These are phyloP conservation scores for Podila epigama DNA, from an alignment of 192 early-diverging fungal genomes.

Conservation along the genomic window DNA sequence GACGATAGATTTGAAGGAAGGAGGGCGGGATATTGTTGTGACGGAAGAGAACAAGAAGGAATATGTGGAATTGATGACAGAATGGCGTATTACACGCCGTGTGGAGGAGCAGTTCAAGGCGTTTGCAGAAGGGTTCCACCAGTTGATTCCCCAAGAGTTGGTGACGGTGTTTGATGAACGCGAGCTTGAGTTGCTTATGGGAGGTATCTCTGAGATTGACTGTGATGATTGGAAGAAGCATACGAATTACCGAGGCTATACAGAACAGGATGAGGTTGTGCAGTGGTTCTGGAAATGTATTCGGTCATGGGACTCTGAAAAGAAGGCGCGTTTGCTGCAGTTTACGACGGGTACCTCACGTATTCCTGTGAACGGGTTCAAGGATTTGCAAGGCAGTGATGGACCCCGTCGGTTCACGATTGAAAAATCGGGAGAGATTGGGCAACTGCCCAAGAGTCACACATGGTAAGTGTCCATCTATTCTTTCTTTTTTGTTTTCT, in stretches of 20 bases:
- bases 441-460: constrained; percentile 90
- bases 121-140: constrained; percentile 95
- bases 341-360: constrained; percentile 98
- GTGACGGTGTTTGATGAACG: constrained; percentile 97
- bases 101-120: constrained; percentile 97
- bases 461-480: constrained; percentile 71
- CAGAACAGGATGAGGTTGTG: constrained; percentile 94
- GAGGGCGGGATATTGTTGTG: constrained; percentile 90
- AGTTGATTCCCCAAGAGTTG: constrained; percentile 94
- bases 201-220: constrained; percentile 96
- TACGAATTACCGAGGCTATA: constrained; percentile 97
- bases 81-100: constrained; percentile 88
- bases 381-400: constrained; percentile 96
- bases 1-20: constrained; percentile 88
- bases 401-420: constrained; percentile 95
- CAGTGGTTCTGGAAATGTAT: constrained; percentile 98
- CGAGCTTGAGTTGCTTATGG: constrained; percentile 97
- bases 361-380: constrained; percentile 99
- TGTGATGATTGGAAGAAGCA: constrained; percentile 99
- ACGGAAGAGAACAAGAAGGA: constrained; percentile 97
- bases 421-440: constrained; percentile 90
- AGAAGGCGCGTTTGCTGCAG: constrained; percentile 93
- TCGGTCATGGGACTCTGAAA: constrained; percentile 86
- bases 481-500: background rate
- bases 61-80: constrained; percentile 89